Percentiles rank a stretch among this genome's conserved stretches.
These are phyloP conservation scores for Metarhizium humberi DNA, from an alignment of 2,329 filamentous ascomycete species.

Conservation along the genomic window DNA sequence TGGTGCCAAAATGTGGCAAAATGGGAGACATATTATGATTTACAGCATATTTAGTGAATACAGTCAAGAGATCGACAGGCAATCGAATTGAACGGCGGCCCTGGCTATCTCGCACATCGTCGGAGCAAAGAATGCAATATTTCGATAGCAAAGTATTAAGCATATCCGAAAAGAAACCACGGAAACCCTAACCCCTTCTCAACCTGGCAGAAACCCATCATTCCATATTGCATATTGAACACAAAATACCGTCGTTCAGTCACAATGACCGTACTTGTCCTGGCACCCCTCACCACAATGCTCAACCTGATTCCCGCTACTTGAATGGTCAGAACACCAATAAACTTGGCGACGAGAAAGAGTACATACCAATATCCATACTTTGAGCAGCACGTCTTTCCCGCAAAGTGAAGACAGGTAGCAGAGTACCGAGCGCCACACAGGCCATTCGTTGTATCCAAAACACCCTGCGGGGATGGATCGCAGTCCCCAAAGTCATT, in stretches of 20 bases:
- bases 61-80: too few relatives aligned
- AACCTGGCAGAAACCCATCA: too few relatives aligned
- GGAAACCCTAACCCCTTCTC: too few relatives aligned
- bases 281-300: slow-evolving; percentile 27
- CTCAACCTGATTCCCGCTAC: slow-evolving; percentile 16
- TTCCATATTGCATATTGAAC: too few relatives aligned
- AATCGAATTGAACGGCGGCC: too few relatives aligned
- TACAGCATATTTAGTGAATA: too few relatives aligned
- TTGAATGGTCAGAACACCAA: slow-evolving; percentile 6
- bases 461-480: slow-evolving; percentile 11
- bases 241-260: neutral
- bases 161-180: too few relatives aligned
- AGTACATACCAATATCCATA: slow-evolving; percentile 23
- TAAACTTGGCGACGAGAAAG: neutral
- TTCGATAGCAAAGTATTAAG: too few relatives aligned
- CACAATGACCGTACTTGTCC: slow-evolving; percentile 16
- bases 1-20: rapidly evolving
- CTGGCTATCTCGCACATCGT: too few relatives aligned
- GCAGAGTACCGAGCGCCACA: slow-evolving; percentile 23
- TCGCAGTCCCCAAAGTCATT: slow-evolving; percentile 24
- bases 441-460: slow-evolving; percentile 24
- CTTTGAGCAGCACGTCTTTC: slow-evolving; percentile 26
- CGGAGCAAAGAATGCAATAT: too few relatives aligned
- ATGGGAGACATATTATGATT: too few relatives aligned
- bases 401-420: slow-evolving; percentile 21